phyloP scores from a whole-genome alignment of 768 basidiomycete species.

The Boletus sp. region DNA sequence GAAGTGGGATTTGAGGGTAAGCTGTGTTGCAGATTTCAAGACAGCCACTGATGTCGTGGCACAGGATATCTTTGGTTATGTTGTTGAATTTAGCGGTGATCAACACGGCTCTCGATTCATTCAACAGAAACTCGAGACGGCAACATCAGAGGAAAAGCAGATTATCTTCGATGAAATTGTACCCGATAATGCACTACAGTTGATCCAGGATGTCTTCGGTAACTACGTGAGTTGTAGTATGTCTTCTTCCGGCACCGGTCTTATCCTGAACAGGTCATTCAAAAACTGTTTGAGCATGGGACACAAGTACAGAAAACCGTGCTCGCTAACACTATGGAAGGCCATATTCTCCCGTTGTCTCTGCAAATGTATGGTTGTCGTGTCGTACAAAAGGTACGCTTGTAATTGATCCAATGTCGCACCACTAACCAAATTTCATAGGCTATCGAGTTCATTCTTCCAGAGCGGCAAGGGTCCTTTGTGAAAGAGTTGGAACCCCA shows the following conservation, averaged over 20 bases:
- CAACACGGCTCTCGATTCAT: constrained; percentile 99
- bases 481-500: constrained; percentile 78
- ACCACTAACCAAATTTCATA: constrained; percentile 32
- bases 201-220: constrained; percentile 92
- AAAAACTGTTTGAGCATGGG: constrained; percentile 90
- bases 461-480: constrained; percentile 74
- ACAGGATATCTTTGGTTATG: constrained; percentile 82
- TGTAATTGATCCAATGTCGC: not conserved
- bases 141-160: constrained; percentile 77
- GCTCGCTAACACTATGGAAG: constrained; percentile 72
- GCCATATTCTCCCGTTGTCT: constrained; percentile 72
- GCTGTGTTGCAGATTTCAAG: constrained; percentile 19
- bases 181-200: constrained; percentile 65
- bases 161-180: constrained; percentile 85
- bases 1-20: constrained; percentile 79
- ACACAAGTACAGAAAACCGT: constrained; percentile 69
- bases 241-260: not conserved
- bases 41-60: constrained; percentile 1
- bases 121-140: constrained; percentile 79
- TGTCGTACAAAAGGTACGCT: constrained; percentile 83
- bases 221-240: constrained; percentile 70
- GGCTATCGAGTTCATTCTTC: constrained; percentile 80
- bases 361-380: constrained; percentile 96
- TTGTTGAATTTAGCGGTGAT: constrained; percentile 91
- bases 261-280: constrained; percentile 65